Evolutionary conservation across 192 early-diverging fungal species (phyloP), one percentile per base, ranked within the genome.

Genomic region (Coemansia sp.): DNA sequence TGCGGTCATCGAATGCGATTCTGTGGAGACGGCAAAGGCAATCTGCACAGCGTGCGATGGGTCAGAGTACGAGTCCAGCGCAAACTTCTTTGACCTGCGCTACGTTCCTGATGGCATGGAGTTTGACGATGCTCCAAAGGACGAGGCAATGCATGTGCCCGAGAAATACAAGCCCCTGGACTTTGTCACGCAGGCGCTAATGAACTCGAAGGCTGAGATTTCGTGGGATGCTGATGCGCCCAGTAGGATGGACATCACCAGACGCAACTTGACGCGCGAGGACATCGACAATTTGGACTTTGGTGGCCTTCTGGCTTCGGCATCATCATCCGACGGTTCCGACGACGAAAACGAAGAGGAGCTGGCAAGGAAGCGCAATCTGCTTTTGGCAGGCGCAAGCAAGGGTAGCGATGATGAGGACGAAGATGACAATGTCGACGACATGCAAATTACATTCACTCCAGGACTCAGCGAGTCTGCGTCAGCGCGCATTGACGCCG

Each of bases 181-280:
- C 14, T 93, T 93, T 74, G 80, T 84, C 2, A 94, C 92, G 3
- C 77, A 84, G 46, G 95, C 92, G 13, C 79, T 99, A 53, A 91
- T 94, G 75, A 93, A 95, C 76, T 93, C 94, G 3, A 91, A 90
- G 32, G 92, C 94, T n/a, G 91, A 91, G 73, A 82, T 99, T 40
- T 95, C 93, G 0, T 99, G 96, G 96, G 96, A 99, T 58, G 86
- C 90, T 20, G 97, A 99, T 49, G 95, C 95, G 68, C 87, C 91
- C 8, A 90, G 92, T 35, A 86, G 97, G 41, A 82, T 89, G 15
- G 84, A 86, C 45, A 67, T 91, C 15, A 97, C 90, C 1, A 86
- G 91, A 10, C 88, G 90, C 45, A 88, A 88, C 46, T 94, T 99
- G 60, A 91, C 89, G 0, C 89, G 93, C 60, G 89, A 96, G 46